Base-by-base conservation (phyloP, 805 yeast genomes). In the Metschnikowia dekortorum region DNA sequence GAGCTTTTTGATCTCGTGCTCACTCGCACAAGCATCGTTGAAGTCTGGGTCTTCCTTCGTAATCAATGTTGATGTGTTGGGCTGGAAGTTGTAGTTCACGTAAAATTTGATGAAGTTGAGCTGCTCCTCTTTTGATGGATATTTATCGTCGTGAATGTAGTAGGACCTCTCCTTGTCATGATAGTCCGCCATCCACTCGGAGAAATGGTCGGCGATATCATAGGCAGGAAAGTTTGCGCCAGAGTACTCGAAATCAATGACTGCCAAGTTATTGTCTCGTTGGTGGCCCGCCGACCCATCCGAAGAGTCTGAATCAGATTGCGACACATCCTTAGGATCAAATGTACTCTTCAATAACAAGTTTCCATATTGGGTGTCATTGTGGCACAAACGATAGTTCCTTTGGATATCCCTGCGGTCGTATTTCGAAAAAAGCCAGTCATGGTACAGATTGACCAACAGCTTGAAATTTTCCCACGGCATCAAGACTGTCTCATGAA, bases 161-260 rank as follows among this genome's bases (percentile, higher is more conserved):
- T 85, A 81, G 13, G 74, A 68, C 44, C 57, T 53, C 16, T 74
- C 71, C 0, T 83, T 79, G 57, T 82, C 80, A 61, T 85, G 88
- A 64, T 92, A 94, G 70, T 94, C 89, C 44, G 89, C 79, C 97
- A 91, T 94, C 99, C 99, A 92, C 71, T 92, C 99, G 56, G 87
- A 80, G 58, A 94, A 87, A 70, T 94, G 99, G 66, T 94, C 91
- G 11, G 91, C 91, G 49, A 94, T 80, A 65, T 94, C 99, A 64
- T 76, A 89, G 2, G 95, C 96, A 1, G 96, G 89, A 41, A 84
- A 75, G 62, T 91, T 94, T 9, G 96, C 83, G 0, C 97, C 97
- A 0, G 96, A 83, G 66, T 92, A 94, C 69, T 94, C 99, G 66
- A 94, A 94, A 66, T 94, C 99, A 61, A 94, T 94, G 9, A 94